Base-by-base conservation (phyloP, 2,329 filamentous ascomycete species). In the Ascochyta clinopodiicola region DNA sequence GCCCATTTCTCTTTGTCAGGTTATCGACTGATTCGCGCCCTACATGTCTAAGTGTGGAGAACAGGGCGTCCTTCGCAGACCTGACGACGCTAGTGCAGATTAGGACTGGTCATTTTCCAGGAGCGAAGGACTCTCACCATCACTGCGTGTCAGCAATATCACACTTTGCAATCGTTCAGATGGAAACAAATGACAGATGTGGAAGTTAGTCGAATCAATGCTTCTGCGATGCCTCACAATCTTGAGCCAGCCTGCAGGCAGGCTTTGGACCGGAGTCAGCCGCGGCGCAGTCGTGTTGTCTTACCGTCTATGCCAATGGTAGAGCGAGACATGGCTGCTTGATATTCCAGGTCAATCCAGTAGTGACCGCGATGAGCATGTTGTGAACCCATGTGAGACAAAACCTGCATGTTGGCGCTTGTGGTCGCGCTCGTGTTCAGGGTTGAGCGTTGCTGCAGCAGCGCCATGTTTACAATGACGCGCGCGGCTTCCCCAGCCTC, bases 401-500 rank as follows among this genome's bases (percentile, higher is more conserved):
- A 7, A 29, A 35, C 13, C 25, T 35, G 35, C 22, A 6, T 51
- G 40, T 38, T 36, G 37, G 49, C 49, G 35, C 49, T 25, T 32
- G 10, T 44, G 9, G 34, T 25, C 35, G 48, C 25, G 49, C 45
- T 43, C 10, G 12, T 34, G 47, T 24, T n/a, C 19, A 35, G 43
- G 43, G 8, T 25, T 44, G 29, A 6, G 22, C 35, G 44, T 48
- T 48, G 44, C 44, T 39, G 27, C 12, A 44, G 31, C 46, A 39
- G 51, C 51, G 51, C 39, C 19, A 34, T 49, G 40, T 44, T 46
- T 40, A 42, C 53, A 51, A 42, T 42, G 17, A 39, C 21, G 51
- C 27, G 19, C 21, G 29, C 29, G 29, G 29, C 21, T 38, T 39
- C 50, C 55, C 55, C 55, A 57, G 48, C 55, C 55, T 35, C 55